These are phyloP conservation scores for Corymbia calophylla DNA, from an alignment of 441 rosid genomes.

Conservation along the genomic window DNA sequence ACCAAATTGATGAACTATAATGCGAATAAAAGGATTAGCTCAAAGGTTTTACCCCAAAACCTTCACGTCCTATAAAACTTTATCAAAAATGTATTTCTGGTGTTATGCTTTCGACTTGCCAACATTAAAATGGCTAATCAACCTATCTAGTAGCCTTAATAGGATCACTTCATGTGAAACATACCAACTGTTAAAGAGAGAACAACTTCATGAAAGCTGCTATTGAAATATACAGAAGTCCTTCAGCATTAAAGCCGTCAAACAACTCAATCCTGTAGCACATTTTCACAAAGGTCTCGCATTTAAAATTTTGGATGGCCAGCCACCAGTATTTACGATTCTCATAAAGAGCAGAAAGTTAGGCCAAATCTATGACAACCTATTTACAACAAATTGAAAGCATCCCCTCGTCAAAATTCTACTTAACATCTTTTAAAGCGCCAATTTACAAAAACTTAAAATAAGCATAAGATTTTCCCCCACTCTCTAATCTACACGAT, in stretches of 20 bases:
- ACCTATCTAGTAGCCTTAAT: not conserved
- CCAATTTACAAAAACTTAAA: not conserved
- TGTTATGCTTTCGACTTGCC: not conserved
- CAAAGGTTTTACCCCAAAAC: not conserved
- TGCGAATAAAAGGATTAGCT: not conserved
- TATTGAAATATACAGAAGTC: not conserved
- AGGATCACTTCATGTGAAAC: not conserved
- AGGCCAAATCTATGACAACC: not conserved
- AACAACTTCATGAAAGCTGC: not conserved
- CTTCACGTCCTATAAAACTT: not conserved
- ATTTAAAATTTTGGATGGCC: not conserved
- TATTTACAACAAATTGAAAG: not conserved
- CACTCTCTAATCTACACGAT: not conserved
- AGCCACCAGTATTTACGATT: not conserved
- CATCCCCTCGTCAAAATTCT: not conserved
- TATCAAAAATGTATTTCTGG: not conserved
- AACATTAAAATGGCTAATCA: not conserved
- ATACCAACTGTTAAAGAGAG: not conserved
- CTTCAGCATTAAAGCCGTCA: not conserved
- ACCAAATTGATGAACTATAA: not conserved
- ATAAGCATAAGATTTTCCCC: not conserved
- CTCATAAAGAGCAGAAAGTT: not conserved
- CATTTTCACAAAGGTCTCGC: not conserved
- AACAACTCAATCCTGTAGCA: not conserved
- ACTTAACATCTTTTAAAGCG: not conserved